These are phyloP conservation scores for Metschnikowia matae DNA, from an alignment of 805 yeast species.

Conservation along the genomic window DNA sequence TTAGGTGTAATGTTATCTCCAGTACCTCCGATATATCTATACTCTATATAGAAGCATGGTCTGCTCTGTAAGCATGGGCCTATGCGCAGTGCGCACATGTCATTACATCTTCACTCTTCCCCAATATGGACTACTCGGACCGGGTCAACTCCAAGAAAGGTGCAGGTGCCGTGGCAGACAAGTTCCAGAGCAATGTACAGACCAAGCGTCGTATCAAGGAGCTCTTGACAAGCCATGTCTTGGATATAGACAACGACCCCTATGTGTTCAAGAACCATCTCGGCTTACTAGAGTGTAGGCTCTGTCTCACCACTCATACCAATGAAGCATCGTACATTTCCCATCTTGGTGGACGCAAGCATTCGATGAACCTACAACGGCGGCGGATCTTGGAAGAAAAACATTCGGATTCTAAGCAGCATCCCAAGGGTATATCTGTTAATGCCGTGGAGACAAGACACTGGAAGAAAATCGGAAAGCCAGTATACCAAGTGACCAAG, in stretches of 20 bases:
- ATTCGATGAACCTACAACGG: slow-evolving; percentile 65
- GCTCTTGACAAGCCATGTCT: slow-evolving; percentile 47
- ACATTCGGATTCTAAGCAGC: slow-evolving; percentile 13
- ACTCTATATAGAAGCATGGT: too few relatives aligned
- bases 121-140: slow-evolving; percentile 80
- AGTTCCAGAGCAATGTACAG: slow-evolving; percentile 63
- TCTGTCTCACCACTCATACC: slow-evolving; percentile 80
- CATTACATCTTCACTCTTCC: background rate
- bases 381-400: slow-evolving; percentile 42
- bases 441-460: slow-evolving; percentile 42
- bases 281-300: slow-evolving; percentile 80
- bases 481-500: slow-evolving; percentile 64
- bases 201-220: slow-evolving; percentile 65
- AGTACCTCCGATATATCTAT: too few relatives aligned
- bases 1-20: background rate
- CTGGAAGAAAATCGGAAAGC: slow-evolving; percentile 65
- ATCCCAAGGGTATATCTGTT: slow-evolving; percentile 26
- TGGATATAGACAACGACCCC: slow-evolving; percentile 64
- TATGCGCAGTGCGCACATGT: background rate
- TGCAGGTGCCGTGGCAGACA: slow-evolving; percentile 82
- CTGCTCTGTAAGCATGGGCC: background rate
- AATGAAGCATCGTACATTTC: slow-evolving; percentile 77
- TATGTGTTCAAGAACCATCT: slow-evolving; percentile 78
- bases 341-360: slow-evolving; percentile 82
- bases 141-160: slow-evolving; percentile 90